phyloP scores from a whole-genome alignment of 805 yeast genomes.

The Novakomyces olei region DNA sequence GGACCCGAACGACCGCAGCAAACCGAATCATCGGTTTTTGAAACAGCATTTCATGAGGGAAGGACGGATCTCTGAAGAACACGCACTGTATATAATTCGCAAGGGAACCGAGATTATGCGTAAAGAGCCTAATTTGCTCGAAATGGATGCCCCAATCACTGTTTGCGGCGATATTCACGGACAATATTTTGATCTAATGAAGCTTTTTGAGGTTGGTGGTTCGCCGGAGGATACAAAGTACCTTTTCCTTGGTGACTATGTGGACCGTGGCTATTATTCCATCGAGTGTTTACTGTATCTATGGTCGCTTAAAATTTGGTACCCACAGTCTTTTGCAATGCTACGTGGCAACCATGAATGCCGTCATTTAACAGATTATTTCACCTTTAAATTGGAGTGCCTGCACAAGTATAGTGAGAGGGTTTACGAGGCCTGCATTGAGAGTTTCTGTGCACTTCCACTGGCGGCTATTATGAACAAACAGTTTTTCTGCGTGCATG shows the following conservation, averaged over 20 bases:
- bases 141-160: constrained; percentile 79
- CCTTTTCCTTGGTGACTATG: constrained; percentile 80
- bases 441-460: constrained; percentile 69
- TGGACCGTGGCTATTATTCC: constrained; percentile 81
- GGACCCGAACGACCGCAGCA: constrained; percentile 23
- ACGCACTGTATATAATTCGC: constrained; percentile 42
- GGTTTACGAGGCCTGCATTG: constrained; percentile 51
- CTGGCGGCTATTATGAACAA: constrained; percentile 82
- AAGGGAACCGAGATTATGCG: constrained; percentile 42
- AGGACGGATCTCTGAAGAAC: constrained; percentile 54
- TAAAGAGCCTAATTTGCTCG: constrained; percentile 56
- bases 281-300: constrained; percentile 48
- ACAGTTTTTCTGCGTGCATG: constrained; percentile 90
- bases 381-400: constrained; percentile 82
- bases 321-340: constrained; percentile 54
- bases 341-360: constrained; percentile 91
- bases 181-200: constrained; percentile 73
- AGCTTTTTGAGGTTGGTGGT: constrained; percentile 84
- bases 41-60: constrained; percentile 55
- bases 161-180: constrained; percentile 96
- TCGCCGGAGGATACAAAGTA: constrained; percentile 57
- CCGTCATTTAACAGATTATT: constrained; percentile 75
- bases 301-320: constrained; percentile 57
- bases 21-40: constrained; percentile 52
- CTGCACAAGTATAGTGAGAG: constrained; percentile 48